Percentiles rank a stretch among this genome's conserved stretches.
phyloP scores from a whole-genome alignment of 73 alveolate species.

The Paramecium octaurelia region DNA sequence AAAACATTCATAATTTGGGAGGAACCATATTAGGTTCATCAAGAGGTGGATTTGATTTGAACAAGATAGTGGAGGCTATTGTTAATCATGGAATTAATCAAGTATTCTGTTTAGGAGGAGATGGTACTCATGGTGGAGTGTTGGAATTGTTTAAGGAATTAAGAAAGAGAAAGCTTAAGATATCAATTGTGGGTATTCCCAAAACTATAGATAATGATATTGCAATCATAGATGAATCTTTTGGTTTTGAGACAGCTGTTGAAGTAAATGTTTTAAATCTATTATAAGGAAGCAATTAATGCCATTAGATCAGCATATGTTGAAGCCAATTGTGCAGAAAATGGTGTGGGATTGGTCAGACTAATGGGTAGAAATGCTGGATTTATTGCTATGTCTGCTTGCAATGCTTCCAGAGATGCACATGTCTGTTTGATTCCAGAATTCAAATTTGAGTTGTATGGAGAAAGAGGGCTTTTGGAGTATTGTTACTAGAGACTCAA shows the following conservation, averaged over 20 bases:
- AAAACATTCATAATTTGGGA: constrained; percentile 93
- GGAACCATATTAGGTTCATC: constrained; percentile 95
- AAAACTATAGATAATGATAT: constrained; percentile 99
- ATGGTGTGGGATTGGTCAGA: constrained; percentile 97
- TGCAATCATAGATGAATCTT: constrained; percentile 95
- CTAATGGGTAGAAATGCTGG: constrained; percentile 99
- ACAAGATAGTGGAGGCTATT: constrained; percentile 75
- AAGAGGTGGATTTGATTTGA: constrained; percentile 90
- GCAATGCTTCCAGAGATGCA: constrained; percentile 96
- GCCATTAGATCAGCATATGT: constrained; percentile 95
- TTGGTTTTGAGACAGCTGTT: constrained; percentile 98
- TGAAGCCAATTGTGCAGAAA: constrained; percentile 93
- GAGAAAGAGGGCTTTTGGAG: constrained; percentile 85
- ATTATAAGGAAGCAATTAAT: constrained; percentile 83
- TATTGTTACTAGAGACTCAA: constrained; percentile 74
- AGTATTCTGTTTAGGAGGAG: constrained; percentile 97
- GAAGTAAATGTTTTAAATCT: constrained; percentile 66
- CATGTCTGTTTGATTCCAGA: constrained; percentile 98
- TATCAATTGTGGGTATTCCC: constrained; percentile 95
- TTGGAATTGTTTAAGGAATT: constrained; percentile 71
- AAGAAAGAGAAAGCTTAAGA: constrained; percentile 67
- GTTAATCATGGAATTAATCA: constrained; percentile 80
- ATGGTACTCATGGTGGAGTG: constrained; percentile 97
- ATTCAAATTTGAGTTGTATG: constrained; percentile 85
- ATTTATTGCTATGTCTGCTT: constrained; percentile 94